These are phyloP conservation scores for Phialophora verrucosa DNA, from an alignment of 2,329 filamentous ascomycete genomes.

Conservation along the genomic window DNA sequence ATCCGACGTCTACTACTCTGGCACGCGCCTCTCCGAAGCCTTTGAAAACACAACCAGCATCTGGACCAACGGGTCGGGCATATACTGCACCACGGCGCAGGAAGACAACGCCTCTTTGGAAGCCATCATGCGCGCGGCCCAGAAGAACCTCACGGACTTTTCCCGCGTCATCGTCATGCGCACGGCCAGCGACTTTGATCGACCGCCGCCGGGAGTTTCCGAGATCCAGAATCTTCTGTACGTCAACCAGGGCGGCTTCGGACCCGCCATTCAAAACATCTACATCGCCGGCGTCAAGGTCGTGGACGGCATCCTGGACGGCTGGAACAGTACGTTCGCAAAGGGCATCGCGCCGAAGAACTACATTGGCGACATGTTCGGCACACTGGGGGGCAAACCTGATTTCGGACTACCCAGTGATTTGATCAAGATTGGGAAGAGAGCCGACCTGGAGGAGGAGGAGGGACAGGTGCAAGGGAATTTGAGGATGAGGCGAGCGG, in stretches of 20 bases:
- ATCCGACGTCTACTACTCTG: slow-evolving; percentile 74
- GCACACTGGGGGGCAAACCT: slow-evolving; percentile 67
- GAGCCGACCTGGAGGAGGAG: slow-evolving; percentile 51
- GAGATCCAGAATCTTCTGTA: slow-evolving; percentile 66
- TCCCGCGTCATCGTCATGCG: slow-evolving; percentile 70
- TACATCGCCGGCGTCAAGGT: slow-evolving; percentile 70
- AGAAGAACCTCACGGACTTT: slow-evolving; percentile 67
- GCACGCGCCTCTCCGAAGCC: slow-evolving; percentile 63
- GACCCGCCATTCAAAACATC: slow-evolving; percentile 68
- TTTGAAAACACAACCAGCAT: slow-evolving; percentile 69
- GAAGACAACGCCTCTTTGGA: slow-evolving; percentile 75
- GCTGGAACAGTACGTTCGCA: slow-evolving; percentile 66
- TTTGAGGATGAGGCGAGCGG: slow-evolving; percentile 31
- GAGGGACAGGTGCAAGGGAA: slow-evolving; percentile 43
- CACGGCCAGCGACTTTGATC: slow-evolving; percentile 73
- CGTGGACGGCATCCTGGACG: slow-evolving; percentile 65
- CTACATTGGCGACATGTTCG: slow-evolving; percentile 75
- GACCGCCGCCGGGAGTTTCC: slow-evolving; percentile 64
- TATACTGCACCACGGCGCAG: slow-evolving; percentile 74
- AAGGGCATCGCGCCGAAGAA: slow-evolving; percentile 64
- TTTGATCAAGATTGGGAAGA: slow-evolving; percentile 26
- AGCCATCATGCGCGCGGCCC: slow-evolving; percentile 65
- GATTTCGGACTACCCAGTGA: slow-evolving; percentile 61
- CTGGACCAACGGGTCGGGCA: slow-evolving; percentile 70
- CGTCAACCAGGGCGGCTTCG: slow-evolving; percentile 67